These are phyloP conservation scores for Hyphopichia wangnamkhiaoensis DNA, from an alignment of 1,139 yeast genomes.

Conservation along the genomic window DNA sequence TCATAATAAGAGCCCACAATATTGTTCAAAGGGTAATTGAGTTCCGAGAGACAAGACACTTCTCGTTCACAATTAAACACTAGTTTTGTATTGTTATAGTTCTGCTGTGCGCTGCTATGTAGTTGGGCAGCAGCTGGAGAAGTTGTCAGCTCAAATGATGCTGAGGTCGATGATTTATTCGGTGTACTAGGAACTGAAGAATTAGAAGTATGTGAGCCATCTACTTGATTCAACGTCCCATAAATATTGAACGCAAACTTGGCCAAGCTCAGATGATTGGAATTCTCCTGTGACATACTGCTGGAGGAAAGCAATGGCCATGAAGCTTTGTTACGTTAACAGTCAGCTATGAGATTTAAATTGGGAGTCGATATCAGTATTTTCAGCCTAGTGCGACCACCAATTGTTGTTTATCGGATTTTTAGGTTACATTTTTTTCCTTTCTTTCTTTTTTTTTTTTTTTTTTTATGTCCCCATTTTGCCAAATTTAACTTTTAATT, in stretches of 20 bases:
- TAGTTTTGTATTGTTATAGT: slow-evolving; percentile 13
- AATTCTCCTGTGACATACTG: slow-evolving; percentile 3
- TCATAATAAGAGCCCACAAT: slow-evolving; percentile 9
- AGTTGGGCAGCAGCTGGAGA: slow-evolving; percentile 21
- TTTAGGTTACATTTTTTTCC: not conserved
- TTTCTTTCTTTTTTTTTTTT: not conserved
- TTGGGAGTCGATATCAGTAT: no score
- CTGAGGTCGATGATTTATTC: not conserved
- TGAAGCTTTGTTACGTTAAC: no score
- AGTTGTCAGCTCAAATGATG: slow-evolving; percentile 13
- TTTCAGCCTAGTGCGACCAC: slow-evolving; percentile 4
- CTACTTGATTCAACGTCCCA: slow-evolving; percentile 24
- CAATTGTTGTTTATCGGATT: slow-evolving; percentile 2
- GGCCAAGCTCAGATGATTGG: slow-evolving; percentile 27
- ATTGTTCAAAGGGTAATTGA: slow-evolving; percentile 17
- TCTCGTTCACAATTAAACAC: slow-evolving; percentile 31
- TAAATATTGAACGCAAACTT: slow-evolving; percentile 37
- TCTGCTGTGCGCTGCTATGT: slow-evolving; percentile 11
- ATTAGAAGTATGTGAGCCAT: slow-evolving; percentile 5
- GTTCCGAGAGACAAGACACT: slow-evolving; percentile 27
- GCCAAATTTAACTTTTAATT: no score
- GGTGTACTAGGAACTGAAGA: not conserved
- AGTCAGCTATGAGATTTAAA: no score
- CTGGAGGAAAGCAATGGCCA: no score
- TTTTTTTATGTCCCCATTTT: not conserved